Base-by-base conservation (phyloP, 2,329 filamentous ascomycete genomes). In the Sphaerostilbella broomeana region DNA sequence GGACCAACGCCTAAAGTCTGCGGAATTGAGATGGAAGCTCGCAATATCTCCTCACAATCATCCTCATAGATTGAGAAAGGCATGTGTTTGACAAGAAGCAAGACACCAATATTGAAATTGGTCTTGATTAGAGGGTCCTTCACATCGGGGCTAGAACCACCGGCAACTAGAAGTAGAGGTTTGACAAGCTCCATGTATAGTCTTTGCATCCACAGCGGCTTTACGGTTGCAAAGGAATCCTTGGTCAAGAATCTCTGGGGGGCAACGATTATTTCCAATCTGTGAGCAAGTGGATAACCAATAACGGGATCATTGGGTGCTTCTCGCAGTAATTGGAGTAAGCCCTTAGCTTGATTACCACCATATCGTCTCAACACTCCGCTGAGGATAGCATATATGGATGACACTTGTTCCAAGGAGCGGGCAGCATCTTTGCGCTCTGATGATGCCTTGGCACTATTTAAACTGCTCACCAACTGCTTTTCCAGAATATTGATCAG, bases 11-110 rank as follows among this genome's bases (percentile, higher is more conserved):
- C 58, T 7, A 67, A 57, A 13, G 59, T 69, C 39, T 64, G 63
- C 5, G 74, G 57, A 0, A 67, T 62, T 0, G 64, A 64, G 21
- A 79, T 67, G 5, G 70, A 62, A 12, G 77, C 59, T 7, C 70
- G 66, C 3, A 75, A 56, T 5, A 78, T 60, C 21, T 58, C 54
- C 4, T 61, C 61, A 1, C 65, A 57, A 34, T 79, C 73, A 12
- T 69, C 65, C 29, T 74, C 65, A 52, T 75, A 79, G 13, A 75
- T 64, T 2, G 62, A 52, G 37, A 69, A 74, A 13, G 57, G 58
- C 42, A 77, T 64, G 50, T 75, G 65, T 44, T 64, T 68, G 6
- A 75, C 57, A 32, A 73, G 61, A 0, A 68, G 58, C 5, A 79
- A 60, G 5, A 70, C 62, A 3, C 64, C 67, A 19, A 75, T 61